Base-by-base conservation (phyloP, 169 alveolate species). In the Toxoplasma gondii region DNA sequence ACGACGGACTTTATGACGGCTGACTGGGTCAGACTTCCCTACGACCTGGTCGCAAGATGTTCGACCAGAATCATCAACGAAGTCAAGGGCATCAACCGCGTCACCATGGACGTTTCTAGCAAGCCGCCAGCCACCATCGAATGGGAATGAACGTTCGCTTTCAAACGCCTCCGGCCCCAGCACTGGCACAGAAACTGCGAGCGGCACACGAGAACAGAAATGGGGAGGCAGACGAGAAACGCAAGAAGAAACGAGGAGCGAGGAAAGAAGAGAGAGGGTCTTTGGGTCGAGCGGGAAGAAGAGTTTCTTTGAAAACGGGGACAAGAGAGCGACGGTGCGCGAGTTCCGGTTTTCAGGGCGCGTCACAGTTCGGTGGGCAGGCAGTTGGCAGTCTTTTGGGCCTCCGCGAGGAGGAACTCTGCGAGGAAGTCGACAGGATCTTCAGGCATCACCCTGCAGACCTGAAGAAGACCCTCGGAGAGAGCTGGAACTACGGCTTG, bases 401-500 rank as follows among this genome's bases (percentile, higher is more conserved):
- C 90, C 39, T 82, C 90, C 1, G 64, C 64, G 54, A 82, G 31
- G 90, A 93, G 88, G 45, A 81, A 93, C 45, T 83, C 93, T 19
- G 95, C 97, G 29, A 96, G 53, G 84, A 90, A 95, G 67, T 98
- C 99, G 67, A 98, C 98, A 2, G 99, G 99, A 88, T 98, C 98
- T 74, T 97, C 98, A 10, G 99, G 99, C 82, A 96, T 93, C 39
- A 92, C 94, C 93, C 97, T 93, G 94, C 99, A 98, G 31, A 98
- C 97, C 84, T 98, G 97, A 41, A 98, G 95, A 10, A 98, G 93
- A 0, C 99, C 99, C 95, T 98, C 98, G 34, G 98, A 96, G 84
- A 98, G 95, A 67, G 97, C 95, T 10, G 99, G 99, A 29, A 98
- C 98, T 0, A 98, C 98, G 94, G 98, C 96, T 92, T 98, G 98